Conservation (phyloP, 352 stramenopile genomes). For the Globisporangium cystogenes region DNA sequence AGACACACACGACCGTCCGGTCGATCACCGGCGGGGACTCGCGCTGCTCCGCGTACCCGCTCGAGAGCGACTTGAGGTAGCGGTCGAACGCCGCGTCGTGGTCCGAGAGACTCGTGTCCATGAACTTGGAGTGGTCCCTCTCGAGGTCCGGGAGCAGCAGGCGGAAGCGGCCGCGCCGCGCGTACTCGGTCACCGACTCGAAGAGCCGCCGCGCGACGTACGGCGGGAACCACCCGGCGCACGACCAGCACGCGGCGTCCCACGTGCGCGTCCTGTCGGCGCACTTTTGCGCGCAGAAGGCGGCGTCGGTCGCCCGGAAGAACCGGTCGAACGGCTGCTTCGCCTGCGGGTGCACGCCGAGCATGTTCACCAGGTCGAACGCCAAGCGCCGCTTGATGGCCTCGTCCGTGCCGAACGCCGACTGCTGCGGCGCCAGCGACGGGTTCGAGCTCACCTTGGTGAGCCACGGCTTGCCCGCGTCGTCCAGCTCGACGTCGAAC, state of each 20-base stretch:
- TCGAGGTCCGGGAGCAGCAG: constrained; percentile 64
- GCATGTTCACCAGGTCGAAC: constrained; percentile 62
- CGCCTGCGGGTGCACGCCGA: constrained; percentile 62
- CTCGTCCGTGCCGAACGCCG: constrained; percentile 59
- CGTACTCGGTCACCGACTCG: constrained; percentile 48
- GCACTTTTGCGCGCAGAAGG: constrained; percentile 64
- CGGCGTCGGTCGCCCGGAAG: constrained; percentile 32
- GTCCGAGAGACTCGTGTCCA: constrained; percentile 49
- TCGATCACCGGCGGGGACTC: constrained; percentile 29
- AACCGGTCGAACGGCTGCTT: constrained; percentile 55
- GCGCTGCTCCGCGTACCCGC: constrained; percentile 34
- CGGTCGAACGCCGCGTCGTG: constrained; percentile 65
- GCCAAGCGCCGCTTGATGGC: constrained; percentile 58
- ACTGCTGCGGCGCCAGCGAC: constrained; percentile 40
- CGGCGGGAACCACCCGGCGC: constrained; percentile 63
- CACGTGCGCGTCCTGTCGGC: constrained; percentile 47
- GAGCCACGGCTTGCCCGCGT: constrained; percentile 92
- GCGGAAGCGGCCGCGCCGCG: constrained; percentile 61
- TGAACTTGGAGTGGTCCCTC: constrained; percentile 46
- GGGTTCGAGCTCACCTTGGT: constrained; percentile 82
- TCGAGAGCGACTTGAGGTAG: constrained; percentile 68
- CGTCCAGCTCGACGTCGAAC: constrained; percentile 96
- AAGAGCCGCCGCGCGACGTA: constrained; percentile 56
- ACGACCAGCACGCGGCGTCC: constrained; percentile 74
- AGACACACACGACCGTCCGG: constrained; percentile 49